Percentiles rank a stretch among this genome's conserved stretches.
These are phyloP conservation scores for Volvox reticuliferus DNA, from an alignment of 139 green algal genomes.

Conservation along the genomic window DNA sequence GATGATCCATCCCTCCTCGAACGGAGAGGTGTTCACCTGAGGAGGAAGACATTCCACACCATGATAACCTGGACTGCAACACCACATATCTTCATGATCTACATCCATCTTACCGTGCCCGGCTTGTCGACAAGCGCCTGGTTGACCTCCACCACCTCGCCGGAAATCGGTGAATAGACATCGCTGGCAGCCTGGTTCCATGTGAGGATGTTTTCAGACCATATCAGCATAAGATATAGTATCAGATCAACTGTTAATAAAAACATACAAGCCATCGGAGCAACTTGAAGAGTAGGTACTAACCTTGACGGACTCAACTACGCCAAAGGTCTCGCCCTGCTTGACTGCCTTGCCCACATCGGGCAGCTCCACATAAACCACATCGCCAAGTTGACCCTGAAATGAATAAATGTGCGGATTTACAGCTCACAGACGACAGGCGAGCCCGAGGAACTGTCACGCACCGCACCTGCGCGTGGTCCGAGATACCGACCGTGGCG, in stretches of 20 bases:
- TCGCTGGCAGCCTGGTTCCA: conserved; percentile 89
- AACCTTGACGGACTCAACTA: conserved; percentile 99
- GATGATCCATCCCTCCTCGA: conserved; percentile 93
- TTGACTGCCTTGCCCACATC: conserved; percentile 90
- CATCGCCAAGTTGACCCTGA: conserved; percentile 93
- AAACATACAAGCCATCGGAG: background rate
- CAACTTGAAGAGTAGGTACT: background rate
- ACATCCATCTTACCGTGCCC: conserved; percentile 65
- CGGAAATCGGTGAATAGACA: conserved; percentile 93
- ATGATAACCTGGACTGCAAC: too few relatives aligned
- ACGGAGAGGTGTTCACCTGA: conserved; percentile 92
- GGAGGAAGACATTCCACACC: background rate
- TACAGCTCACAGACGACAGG: background rate
- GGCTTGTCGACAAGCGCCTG: conserved; percentile 81
- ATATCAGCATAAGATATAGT: background rate
- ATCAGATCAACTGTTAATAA: background rate
- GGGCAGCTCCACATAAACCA: conserved; percentile 99
- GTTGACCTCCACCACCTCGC: conserved; percentile 94
- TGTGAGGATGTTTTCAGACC: background rate
- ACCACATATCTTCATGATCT: too few relatives aligned
- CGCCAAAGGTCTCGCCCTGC: conserved; percentile 92
- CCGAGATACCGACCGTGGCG: conserved; percentile 94
- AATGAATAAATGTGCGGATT: background rate
- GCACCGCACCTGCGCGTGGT: conserved; percentile 93
- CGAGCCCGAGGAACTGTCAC: background rate